Conservation (phyloP, 2,329 filamentous ascomycete species). For the Sarocladium strictum region DNA sequence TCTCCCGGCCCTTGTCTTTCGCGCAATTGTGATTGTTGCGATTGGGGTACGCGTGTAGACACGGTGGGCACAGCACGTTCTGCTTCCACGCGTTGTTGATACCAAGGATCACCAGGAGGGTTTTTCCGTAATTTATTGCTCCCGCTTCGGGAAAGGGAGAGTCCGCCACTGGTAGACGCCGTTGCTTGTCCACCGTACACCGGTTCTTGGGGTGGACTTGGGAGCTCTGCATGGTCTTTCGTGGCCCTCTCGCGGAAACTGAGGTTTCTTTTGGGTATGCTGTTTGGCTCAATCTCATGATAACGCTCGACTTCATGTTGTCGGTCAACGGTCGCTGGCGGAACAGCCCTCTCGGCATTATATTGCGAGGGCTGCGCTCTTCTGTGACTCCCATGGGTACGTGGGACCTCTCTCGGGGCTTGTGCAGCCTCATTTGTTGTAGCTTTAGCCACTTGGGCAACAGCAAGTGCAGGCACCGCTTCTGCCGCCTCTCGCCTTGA, state of each 20-base stretch:
- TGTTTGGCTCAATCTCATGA: slow-evolving; percentile 14
- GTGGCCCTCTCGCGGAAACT: slow-evolving; percentile 56
- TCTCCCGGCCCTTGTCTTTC: not conserved
- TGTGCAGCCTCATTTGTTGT: not conserved
- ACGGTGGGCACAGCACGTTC: slow-evolving; percentile 21
- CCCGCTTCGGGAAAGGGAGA: slow-evolving; percentile 38
- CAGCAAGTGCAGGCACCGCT: not conserved
- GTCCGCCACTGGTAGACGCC: slow-evolving; percentile 25
- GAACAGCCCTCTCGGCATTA: not conserved
- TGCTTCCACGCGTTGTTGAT: slow-evolving; percentile 34
- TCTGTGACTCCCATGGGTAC: not conserved
- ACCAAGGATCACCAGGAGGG: slow-evolving; percentile 46
- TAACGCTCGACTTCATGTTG: not conserved
- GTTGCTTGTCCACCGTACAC: slow-evolving; percentile 18
- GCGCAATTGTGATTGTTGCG: too few relatives aligned
- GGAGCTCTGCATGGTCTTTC: slow-evolving; percentile 33
- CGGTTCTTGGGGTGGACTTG: slow-evolving; percentile 15
- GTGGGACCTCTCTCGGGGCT: not conserved
- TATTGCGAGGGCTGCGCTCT: not conserved
- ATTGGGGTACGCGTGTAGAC: not conserved
- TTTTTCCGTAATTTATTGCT: slow-evolving; percentile 56
- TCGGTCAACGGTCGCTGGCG: not conserved
- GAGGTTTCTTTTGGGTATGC: slow-evolving; percentile 45
- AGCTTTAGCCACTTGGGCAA: not conserved
- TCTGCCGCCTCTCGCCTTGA: not conserved